These are phyloP conservation scores for Colletotrichum sp. DNA, from an alignment of 2,329 filamentous ascomycete genomes.

Conservation along the genomic window DNA sequence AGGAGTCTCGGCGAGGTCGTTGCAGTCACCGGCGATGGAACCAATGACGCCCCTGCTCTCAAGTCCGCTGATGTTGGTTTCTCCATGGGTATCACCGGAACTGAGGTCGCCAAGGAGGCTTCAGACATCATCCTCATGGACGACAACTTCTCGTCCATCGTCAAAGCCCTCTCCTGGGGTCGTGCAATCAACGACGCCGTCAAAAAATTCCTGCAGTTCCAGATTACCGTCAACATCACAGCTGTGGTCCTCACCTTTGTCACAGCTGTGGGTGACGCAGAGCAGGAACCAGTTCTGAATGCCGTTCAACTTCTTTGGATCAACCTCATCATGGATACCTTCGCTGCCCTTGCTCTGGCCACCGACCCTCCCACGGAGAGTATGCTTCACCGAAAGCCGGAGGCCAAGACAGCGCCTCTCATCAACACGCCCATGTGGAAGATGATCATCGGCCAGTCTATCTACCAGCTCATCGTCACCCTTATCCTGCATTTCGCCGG, in stretches of 20 bases:
- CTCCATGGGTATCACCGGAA: constrained; percentile 71
- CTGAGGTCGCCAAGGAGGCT: constrained; percentile 68
- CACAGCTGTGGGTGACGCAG: constrained; percentile 68
- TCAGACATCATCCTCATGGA: constrained; percentile 68
- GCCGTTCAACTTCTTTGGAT: constrained; percentile 86
- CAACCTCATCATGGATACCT: constrained; percentile 86
- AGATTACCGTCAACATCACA: constrained; percentile 80
- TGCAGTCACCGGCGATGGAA: constrained; percentile 70
- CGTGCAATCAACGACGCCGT: constrained; percentile 68
- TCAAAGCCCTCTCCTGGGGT: constrained; percentile 67
- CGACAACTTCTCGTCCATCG: constrained; percentile 67
- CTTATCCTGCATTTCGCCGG: constrained; percentile 73
- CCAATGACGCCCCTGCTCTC: constrained; percentile 69
- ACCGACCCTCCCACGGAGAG: constrained; percentile 74
- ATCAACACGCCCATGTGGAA: constrained; percentile 85
- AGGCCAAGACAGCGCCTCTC: constrained; percentile 74
- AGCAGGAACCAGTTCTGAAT: constrained; percentile 72
- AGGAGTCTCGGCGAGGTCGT: constrained; percentile 70
- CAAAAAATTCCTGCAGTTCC: constrained; percentile 68
- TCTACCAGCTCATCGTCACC: constrained; percentile 75
- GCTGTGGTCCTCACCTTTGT: constrained; percentile 80
- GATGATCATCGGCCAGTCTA: constrained; percentile 83
- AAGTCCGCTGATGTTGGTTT: constrained; percentile 74
- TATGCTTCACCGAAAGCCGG: constrained; percentile 75
- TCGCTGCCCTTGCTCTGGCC: constrained; percentile 77